Evolutionary conservation across 2,329 filamentous ascomycete genomes (phyloP).

Genomic region (Ophiosphaerella herpotricha): DNA sequence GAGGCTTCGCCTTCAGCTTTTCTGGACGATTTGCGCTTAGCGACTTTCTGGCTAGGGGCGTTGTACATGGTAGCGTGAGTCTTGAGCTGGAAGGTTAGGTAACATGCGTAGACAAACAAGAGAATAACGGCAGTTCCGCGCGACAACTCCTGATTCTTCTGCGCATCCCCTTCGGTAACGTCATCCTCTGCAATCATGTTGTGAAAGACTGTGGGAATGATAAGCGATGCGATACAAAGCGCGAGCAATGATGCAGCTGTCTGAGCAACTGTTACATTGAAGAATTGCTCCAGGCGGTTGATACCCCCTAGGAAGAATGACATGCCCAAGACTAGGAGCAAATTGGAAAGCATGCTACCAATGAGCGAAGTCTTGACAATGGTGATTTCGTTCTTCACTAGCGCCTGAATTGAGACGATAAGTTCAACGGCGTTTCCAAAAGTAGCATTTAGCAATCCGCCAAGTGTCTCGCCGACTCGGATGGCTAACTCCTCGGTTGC

Average conservation of each 20-base stretch:
- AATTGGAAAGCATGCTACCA: constrained; percentile 87
- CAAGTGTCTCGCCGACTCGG: constrained; percentile 77
- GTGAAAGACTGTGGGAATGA: constrained; percentile 84
- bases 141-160: constrained; percentile 53
- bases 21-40: constrained; percentile 57
- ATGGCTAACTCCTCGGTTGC: constrained; percentile 89
- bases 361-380: constrained; percentile 94
- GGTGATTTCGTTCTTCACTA: constrained; percentile 72
- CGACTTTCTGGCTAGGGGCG: constrained; percentile 76
- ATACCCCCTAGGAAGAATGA: constrained; percentile 89
- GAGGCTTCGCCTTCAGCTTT: constrained; percentile 56
- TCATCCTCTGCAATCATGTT: constrained; percentile 38
- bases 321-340: constrained; percentile 87
- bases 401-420: constrained; percentile 84
- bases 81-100: constrained; percentile 89
- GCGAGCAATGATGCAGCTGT: constrained; percentile 82
- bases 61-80: constrained; percentile 83
- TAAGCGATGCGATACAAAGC: constrained; percentile 77
- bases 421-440: constrained; percentile 92
- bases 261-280: constrained; percentile 91
- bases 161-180: constrained; percentile 22
- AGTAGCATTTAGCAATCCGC: constrained; percentile 85
- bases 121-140: constrained; percentile 79
- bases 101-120: constrained; percentile 79
- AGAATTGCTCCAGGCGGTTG: constrained; percentile 79